Evolutionary conservation across 345 rosid species (phyloP).

Genomic region (Citrus hindsii): DNA sequence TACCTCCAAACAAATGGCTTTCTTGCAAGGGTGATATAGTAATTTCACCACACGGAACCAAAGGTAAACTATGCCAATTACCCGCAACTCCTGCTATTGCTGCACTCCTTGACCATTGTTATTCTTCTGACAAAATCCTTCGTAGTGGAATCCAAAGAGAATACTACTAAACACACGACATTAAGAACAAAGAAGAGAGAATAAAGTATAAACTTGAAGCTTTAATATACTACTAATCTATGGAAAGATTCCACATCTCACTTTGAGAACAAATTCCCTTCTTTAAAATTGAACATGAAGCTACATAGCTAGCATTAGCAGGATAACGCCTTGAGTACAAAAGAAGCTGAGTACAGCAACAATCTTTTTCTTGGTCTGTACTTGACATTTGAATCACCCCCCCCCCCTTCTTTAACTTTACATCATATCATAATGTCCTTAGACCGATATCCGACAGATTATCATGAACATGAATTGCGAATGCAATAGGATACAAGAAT

Average conservation of each 20-base stretch:
- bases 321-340: constrained; percentile 35
- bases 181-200: background rate
- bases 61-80: background rate
- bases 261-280: constrained; percentile 6
- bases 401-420: constrained; percentile 18
- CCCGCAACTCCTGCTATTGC: background rate
- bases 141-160: constrained; percentile 2
- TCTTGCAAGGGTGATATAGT: background rate
- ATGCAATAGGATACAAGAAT: background rate
- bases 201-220: background rate
- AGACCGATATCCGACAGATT: background rate
- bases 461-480: background rate
- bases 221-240: background rate
- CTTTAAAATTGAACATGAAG: constrained; percentile 6
- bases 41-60: background rate
- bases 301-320: background rate
- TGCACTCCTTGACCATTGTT: background rate
- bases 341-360: constrained; percentile 13
- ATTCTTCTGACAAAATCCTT: background rate
- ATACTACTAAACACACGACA: background rate
- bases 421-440: background rate
- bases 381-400: background rate
- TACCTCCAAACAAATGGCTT: background rate
- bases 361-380: constrained; percentile 6
- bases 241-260: constrained; percentile 1